A percentile compares a stretch with the other conserved stretches of the same genome.
These are phyloP conservation scores for Chaetomium sp. DNA, from an alignment of 2,329 filamentous ascomycete genomes.

Conservation along the genomic window DNA sequence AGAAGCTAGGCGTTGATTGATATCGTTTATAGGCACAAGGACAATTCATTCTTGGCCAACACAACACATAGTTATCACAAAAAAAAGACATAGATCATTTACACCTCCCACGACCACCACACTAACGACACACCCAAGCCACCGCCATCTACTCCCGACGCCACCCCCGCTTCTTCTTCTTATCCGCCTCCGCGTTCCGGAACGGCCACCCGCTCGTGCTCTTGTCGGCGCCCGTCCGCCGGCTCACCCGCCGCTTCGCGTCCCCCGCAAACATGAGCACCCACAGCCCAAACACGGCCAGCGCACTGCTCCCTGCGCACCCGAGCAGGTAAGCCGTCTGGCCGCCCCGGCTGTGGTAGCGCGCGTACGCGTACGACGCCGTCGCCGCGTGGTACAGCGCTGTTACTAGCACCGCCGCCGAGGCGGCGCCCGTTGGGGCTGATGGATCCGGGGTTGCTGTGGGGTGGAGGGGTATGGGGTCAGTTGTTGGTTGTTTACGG, in stretches of 20 bases:
- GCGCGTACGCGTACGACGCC: slow-evolving; percentile 69
- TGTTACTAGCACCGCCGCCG: slow-evolving; percentile 67
- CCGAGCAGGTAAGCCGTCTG: slow-evolving; percentile 64
- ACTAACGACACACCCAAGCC: not conserved
- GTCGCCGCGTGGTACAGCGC: slow-evolving; percentile 64
- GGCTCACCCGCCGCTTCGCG: slow-evolving; percentile 40
- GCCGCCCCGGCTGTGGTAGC: slow-evolving; percentile 56
- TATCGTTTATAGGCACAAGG: not conserved
- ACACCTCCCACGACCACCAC: not conserved
- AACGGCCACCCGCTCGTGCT: slow-evolving; percentile 47
- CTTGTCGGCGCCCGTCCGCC: slow-evolving; percentile 47
- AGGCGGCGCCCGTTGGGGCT: slow-evolving; percentile 60
- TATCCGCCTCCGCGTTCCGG: slow-evolving; percentile 41
- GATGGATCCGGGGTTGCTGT: slow-evolving; percentile 41
- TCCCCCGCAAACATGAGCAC: slow-evolving; percentile 49
- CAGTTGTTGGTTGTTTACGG: not conserved
- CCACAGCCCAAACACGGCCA: slow-evolving; percentile 68
- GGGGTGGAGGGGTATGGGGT: slow-evolving; percentile 30
- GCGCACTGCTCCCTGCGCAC: slow-evolving; percentile 55
- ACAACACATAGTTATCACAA: not conserved
- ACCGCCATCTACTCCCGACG: not conserved
- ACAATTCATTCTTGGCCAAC: not conserved
- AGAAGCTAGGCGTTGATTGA: not conserved
- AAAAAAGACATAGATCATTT: not conserved
- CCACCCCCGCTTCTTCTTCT: slow-evolving; percentile 29